phyloP scores from a whole-genome alignment of 805 yeast species.

The Yarrowia hollandica region DNA sequence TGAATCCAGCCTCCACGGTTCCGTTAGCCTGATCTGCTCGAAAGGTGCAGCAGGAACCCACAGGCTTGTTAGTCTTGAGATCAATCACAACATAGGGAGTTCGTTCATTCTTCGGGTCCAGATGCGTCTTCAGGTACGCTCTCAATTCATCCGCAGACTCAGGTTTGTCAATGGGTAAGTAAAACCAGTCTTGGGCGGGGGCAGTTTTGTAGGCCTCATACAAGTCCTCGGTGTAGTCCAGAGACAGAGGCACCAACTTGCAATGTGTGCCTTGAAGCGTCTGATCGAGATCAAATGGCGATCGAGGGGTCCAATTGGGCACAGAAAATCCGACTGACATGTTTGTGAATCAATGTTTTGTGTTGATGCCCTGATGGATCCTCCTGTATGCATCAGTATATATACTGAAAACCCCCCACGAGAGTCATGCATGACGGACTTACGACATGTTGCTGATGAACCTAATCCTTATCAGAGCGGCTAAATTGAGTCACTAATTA shows the following conservation, averaged over 20 bases:
- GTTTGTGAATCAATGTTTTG: not conserved
- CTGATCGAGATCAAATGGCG: slow-evolving; percentile 6
- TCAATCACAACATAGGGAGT: slow-evolving; percentile 36
- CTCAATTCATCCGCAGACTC: slow-evolving; percentile 29
- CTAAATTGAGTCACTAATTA: too few species aligned
- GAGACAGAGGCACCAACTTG: slow-evolving; percentile 9
- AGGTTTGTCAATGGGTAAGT: slow-evolving; percentile 34
- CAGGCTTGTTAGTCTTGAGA: slow-evolving; percentile 34
- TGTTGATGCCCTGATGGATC: too few species aligned
- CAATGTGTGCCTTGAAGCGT: slow-evolving; percentile 3
- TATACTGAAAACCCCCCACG: slow-evolving; percentile 14
- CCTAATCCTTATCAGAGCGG: slow-evolving; percentile 1
- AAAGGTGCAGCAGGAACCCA: slow-evolving; percentile 39
- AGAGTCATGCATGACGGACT: slow-evolving; percentile 15
- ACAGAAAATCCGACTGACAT: slow-evolving; percentile 3
- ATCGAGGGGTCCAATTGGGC: not conserved
- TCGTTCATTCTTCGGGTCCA: slow-evolving; percentile 30
- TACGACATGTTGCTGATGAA: not conserved
- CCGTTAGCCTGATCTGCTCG: slow-evolving; percentile 39
- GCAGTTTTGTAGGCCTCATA: slow-evolving; percentile 1
- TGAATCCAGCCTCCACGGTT: slow-evolving; percentile 13
- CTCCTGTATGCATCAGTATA: too few species aligned
- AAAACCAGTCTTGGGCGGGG: slow-evolving; percentile 33
- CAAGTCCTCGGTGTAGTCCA: slow-evolving; percentile 9
- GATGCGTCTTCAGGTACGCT: slow-evolving; percentile 2